Percentiles rank a stretch among this genome's conserved stretches.
phyloP scores from a whole-genome alignment of 2,329 filamentous ascomycete genomes.

The Penicillium sp. region DNA sequence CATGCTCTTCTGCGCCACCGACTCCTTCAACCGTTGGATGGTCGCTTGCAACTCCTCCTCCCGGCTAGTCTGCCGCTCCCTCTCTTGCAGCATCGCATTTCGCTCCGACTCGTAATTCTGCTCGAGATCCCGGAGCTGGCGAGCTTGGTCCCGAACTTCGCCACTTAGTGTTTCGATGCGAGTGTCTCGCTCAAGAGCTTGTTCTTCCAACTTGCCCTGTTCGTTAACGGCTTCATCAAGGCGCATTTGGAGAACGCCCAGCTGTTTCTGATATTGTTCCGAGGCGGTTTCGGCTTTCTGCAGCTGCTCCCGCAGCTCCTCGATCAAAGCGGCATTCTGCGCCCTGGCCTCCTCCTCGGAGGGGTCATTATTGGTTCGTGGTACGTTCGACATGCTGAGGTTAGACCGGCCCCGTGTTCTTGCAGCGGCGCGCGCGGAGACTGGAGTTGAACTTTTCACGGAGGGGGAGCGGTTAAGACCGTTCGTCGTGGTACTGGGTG shows the following conservation, averaged over 20 bases:
- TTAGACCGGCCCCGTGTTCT: slow-evolving; percentile 51
- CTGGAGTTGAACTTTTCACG: slow-evolving; percentile 51
- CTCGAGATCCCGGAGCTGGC: slow-evolving; percentile 86
- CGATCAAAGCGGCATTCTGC: slow-evolving; percentile 71
- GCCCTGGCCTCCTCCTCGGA: slow-evolving; percentile 69
- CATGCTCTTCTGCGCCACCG: slow-evolving; percentile 68
- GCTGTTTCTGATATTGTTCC: slow-evolving; percentile 77
- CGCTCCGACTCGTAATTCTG: slow-evolving; percentile 88
- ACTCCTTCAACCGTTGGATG: slow-evolving; percentile 89
- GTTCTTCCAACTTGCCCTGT: slow-evolving; percentile 82
- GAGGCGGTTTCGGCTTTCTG: slow-evolving; percentile 72
- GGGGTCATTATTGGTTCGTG: slow-evolving; percentile 48
- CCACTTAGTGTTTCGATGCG: slow-evolving; percentile 74
- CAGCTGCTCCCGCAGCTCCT: slow-evolving; percentile 78
- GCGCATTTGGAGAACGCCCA: slow-evolving; percentile 75
- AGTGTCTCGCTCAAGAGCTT: slow-evolving; percentile 79
- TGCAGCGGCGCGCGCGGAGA: slow-evolving; percentile 69
- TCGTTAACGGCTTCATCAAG: slow-evolving; percentile 81
- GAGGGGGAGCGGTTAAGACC: slow-evolving; percentile 60
- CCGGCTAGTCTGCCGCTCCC: slow-evolving; percentile 75
- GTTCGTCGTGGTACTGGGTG: slow-evolving; percentile 48
- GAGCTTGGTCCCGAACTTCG: slow-evolving; percentile 76
- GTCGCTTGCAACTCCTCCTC: slow-evolving; percentile 89
- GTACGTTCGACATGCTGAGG: slow-evolving; percentile 42
- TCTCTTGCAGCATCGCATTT: slow-evolving; percentile 81